Conservation (phyloP, 257 asterid genomes). For the Solanum pennellii region DNA sequence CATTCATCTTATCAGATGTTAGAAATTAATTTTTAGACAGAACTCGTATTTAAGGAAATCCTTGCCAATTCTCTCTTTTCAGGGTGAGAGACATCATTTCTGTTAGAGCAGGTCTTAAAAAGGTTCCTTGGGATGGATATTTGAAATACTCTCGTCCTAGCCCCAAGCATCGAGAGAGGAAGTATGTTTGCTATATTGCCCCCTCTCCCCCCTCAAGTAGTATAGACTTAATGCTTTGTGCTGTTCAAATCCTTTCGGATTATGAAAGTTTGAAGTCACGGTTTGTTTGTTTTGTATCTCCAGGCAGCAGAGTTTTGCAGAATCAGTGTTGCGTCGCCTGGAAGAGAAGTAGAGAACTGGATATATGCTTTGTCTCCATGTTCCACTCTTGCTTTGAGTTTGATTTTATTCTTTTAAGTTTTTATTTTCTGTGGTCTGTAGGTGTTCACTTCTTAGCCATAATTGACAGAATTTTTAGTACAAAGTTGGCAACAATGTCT, state of each 20-base stretch:
- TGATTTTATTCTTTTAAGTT: not conserved
- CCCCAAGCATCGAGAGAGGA: slow-evolving; percentile 82
- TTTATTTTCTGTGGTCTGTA: not conserved
- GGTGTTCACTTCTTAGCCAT: not conserved
- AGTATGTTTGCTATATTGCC: slow-evolving; percentile 37
- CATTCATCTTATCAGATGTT: not conserved
- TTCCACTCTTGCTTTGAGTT: not conserved
- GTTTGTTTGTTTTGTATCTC: slow-evolving; percentile 1
- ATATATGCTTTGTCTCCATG: not conserved
- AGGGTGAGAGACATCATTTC: slow-evolving; percentile 96
- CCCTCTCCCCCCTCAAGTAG: not conserved
- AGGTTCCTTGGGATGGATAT: slow-evolving; percentile 73
- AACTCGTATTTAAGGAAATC: not conserved
- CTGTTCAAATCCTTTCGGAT: not conserved
- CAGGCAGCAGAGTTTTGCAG: slow-evolving; percentile 90
- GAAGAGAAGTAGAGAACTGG: slow-evolving; percentile 44
- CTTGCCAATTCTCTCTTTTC: slow-evolving; percentile 5
- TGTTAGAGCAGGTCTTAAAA: slow-evolving; percentile 66
- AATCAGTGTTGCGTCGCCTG: slow-evolving; percentile 55
- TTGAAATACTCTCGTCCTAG: slow-evolving; percentile 95
- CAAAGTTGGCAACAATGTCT: not conserved
- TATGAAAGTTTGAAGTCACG: not conserved
- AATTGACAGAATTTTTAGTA: not conserved
- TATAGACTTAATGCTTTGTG: not conserved
- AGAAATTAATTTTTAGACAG: not conserved